phyloP scores from a whole-genome alignment of 2,329 filamentous ascomycete genomes.

The Didymosphaeria variabile region DNA sequence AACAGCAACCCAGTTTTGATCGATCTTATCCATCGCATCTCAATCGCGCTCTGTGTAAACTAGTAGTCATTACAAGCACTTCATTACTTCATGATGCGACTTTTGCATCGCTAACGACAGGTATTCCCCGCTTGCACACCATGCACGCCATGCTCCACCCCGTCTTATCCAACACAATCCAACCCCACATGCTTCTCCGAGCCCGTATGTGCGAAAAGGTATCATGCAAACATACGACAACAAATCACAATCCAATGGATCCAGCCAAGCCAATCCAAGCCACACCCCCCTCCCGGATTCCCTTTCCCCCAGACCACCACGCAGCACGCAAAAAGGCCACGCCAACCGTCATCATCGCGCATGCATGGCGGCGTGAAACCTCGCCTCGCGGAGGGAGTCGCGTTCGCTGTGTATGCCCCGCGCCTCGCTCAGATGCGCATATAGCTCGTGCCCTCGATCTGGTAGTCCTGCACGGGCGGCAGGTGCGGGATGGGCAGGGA shows the following conservation, averaged over 20 bases:
- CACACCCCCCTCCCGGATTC: not conserved
- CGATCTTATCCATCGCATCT: slow-evolving; percentile 11
- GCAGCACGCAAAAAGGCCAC: not conserved
- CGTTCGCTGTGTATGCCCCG: too few relatives aligned
- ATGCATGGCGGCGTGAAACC: not conserved
- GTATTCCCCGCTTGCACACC: slow-evolving; percentile 2
- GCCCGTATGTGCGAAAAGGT: slow-evolving; percentile 13
- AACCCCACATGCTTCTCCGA: not conserved
- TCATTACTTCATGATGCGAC: slow-evolving; percentile 10
- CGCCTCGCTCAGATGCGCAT: slow-evolving; percentile 31
- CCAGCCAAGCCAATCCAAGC: not conserved
- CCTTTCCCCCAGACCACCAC: not conserved
- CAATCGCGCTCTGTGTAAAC: too few relatives aligned
- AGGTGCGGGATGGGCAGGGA: slow-evolving; percentile 37
- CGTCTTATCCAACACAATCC: slow-evolving; percentile 1
- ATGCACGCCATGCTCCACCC: not conserved
- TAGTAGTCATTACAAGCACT: slow-evolving; percentile 1
- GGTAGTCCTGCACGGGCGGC: slow-evolving; percentile 38
- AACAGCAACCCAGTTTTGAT: slow-evolving; percentile 39
- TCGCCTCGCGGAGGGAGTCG: too few relatives aligned
- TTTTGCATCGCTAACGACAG: not conserved
- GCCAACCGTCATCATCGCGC: not conserved
- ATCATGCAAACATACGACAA: slow-evolving; percentile 18
- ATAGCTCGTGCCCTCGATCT: slow-evolving; percentile 33
- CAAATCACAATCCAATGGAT: not conserved